Evolutionary conservation across 2,329 filamentous ascomycete species (phyloP).

Genomic region (Penicillium sp.): DNA sequence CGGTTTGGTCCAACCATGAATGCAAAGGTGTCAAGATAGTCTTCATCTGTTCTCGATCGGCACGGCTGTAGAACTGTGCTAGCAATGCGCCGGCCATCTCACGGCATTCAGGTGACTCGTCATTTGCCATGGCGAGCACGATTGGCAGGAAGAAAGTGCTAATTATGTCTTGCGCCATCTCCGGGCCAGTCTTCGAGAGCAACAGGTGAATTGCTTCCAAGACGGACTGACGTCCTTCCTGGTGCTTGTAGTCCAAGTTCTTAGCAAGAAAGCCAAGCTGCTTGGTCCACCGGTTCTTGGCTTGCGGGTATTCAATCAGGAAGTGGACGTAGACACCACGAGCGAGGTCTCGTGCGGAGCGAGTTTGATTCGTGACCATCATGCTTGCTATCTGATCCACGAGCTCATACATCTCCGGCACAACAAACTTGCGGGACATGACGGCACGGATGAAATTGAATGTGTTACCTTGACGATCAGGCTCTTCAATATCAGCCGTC

Average conservation of each 20-base stretch:
- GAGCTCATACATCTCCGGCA: slow-evolving; percentile 85
- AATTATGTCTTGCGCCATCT: slow-evolving; percentile 78
- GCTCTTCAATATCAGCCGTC: slow-evolving; percentile 86
- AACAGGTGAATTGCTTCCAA: slow-evolving; percentile 88
- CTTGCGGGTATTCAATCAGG: slow-evolving; percentile 89
- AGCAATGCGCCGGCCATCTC: slow-evolving; percentile 77
- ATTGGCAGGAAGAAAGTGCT: slow-evolving; percentile 82
- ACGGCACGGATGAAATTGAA: slow-evolving; percentile 93
- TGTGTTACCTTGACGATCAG: slow-evolving; percentile 85
- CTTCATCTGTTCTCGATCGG: slow-evolving; percentile 69
- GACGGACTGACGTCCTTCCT: slow-evolving; percentile 85
- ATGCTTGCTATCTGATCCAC: slow-evolving; percentile 85
- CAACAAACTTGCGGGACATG: slow-evolving; percentile 79
- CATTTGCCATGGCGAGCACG: slow-evolving; percentile 82
- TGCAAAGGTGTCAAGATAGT: slow-evolving; percentile 71
- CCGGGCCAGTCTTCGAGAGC: slow-evolving; percentile 79
- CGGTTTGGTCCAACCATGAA: slow-evolving; percentile 73
- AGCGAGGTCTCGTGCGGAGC: slow-evolving; percentile 81
- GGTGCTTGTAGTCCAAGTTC: slow-evolving; percentile 86
- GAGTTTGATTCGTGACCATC: slow-evolving; percentile 95
- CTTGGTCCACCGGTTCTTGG: slow-evolving; percentile 82
- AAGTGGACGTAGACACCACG: slow-evolving; percentile 92
- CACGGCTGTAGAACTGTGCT: slow-evolving; percentile 75
- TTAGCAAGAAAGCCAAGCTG: slow-evolving; percentile 85
- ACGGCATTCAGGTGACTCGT: slow-evolving; percentile 82